A percentile compares a stretch with the other conserved stretches of the same genome.
Evolutionary conservation across 2,329 filamentous ascomycete genomes (phyloP).

Genomic region (Pyricularia sp.): DNA sequence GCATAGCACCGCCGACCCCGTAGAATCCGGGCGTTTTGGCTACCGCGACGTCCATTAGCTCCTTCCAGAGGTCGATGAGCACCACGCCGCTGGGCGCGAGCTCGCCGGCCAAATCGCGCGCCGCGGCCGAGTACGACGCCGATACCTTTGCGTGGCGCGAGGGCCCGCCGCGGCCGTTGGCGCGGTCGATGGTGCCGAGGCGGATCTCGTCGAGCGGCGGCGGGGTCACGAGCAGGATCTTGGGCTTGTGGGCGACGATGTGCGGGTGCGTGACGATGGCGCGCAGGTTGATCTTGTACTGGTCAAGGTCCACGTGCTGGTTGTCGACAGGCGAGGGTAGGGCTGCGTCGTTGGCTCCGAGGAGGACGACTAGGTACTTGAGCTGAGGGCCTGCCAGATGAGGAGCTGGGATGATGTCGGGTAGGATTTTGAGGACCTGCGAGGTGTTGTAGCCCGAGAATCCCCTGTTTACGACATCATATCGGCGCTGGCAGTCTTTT

Average conservation of each 20-base stretch:
- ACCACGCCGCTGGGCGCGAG: slow-evolving; percentile 29
- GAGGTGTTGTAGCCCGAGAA: slow-evolving; percentile 78
- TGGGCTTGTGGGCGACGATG: slow-evolving; percentile 60
- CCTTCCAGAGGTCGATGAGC: slow-evolving; percentile 71
- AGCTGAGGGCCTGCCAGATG: slow-evolving; percentile 28
- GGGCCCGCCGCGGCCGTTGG: slow-evolving; percentile 30
- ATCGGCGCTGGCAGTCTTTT: slow-evolving; percentile 61
- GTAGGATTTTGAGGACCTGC: slow-evolving; percentile 61
- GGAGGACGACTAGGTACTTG: slow-evolving; percentile 55
- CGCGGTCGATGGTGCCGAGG: slow-evolving; percentile 36
- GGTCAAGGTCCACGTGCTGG: slow-evolving; percentile 70
- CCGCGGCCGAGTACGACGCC: slow-evolving; percentile 47
- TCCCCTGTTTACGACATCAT: slow-evolving; percentile 85
- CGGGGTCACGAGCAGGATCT: slow-evolving; percentile 70
- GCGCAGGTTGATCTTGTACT: slow-evolving; percentile 64
- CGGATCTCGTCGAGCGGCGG: slow-evolving; percentile 76
- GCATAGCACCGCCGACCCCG: slow-evolving; percentile 27
- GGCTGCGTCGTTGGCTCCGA: slow-evolving; percentile 86
- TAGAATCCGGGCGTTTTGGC: slow-evolving; percentile 48
- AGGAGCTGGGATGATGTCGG: slow-evolving; percentile 61
- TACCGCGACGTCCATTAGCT: slow-evolving; percentile 63
- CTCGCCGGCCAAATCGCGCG: slow-evolving; percentile 59
- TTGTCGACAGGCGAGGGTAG: slow-evolving; percentile 50
- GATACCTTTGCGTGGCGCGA: slow-evolving; percentile 37
- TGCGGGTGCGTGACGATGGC: slow-evolving; percentile 63